Conservation (phyloP, 2,329 filamentous ascomycete genomes). For the Monilinia vaccinii-corymbosi region DNA sequence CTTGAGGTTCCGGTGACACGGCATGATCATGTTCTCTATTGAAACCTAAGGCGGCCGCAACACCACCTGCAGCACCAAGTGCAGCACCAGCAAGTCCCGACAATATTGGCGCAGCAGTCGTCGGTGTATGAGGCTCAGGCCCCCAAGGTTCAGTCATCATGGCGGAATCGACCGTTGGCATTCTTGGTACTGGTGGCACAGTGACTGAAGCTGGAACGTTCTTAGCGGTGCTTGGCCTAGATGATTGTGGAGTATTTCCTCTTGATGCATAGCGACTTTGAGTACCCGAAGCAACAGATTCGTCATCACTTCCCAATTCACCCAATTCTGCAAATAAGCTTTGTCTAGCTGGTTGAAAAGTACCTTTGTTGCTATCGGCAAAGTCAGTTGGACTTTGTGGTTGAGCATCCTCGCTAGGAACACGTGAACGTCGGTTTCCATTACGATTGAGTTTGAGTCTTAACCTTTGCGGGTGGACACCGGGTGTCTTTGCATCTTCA, state of each 20-base stretch:
- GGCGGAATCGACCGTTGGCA: conserved; percentile 48
- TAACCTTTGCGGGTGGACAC: conserved; percentile 58
- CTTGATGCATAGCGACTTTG: conserved; percentile 41
- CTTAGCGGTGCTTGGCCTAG: conserved; percentile 27
- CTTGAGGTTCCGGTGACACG: neutral
- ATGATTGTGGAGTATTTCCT: conserved; percentile 37
- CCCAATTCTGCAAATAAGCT: conserved; percentile 88
- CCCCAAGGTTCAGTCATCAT: conserved; percentile 53
- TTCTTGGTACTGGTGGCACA: conserved; percentile 41
- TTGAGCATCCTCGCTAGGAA: conserved; percentile 49
- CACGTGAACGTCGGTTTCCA: conserved; percentile 50
- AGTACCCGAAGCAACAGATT: conserved; percentile 41
- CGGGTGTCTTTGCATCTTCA: conserved; percentile 53
- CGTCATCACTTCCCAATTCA: conserved; percentile 63
- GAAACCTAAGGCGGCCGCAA: neutral
- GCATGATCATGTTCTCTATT: neutral
- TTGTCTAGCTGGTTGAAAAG: conserved; percentile 49
- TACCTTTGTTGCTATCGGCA: conserved; percentile 39
- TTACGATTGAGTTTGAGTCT: conserved; percentile 63
- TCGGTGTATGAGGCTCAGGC: conserved; percentile 24
- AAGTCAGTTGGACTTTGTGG: conserved; percentile 52
- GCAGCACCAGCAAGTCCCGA: neutral
- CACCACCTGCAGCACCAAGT: neutral
- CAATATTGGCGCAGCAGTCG: conserved; percentile 18
- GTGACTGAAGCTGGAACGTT: conserved; percentile 35